Evolutionary conservation across 805 yeast genomes (phyloP).

Genomic region (Zygosaccharomyces bailii): DNA sequence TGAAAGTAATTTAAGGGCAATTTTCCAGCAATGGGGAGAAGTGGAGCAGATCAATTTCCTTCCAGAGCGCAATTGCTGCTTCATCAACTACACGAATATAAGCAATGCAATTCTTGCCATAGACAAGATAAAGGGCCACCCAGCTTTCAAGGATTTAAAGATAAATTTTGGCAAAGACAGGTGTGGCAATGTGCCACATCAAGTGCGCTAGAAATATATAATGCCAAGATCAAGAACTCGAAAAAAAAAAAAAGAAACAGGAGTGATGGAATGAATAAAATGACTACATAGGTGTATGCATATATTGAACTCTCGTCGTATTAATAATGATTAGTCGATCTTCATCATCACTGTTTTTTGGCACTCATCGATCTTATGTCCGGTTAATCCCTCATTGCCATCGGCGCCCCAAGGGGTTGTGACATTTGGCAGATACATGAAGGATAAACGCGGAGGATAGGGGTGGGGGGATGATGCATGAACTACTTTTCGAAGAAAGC

Average conservation of each 20-base stretch:
- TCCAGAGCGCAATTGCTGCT: constrained; percentile 81
- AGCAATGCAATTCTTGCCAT: constrained; percentile 89
- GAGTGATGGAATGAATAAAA: background rate
- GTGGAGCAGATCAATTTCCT: constrained; percentile 91
- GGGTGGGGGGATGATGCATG: background rate
- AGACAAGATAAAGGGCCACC: constrained; percentile 79
- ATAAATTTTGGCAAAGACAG: constrained; percentile 92
- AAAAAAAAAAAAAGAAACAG: background rate
- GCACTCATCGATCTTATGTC: background rate
- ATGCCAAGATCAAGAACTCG: background rate
- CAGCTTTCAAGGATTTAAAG: constrained; percentile 65
- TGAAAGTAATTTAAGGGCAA: constrained; percentile 60
- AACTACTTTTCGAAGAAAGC: no score
- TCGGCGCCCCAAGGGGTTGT: background rate
- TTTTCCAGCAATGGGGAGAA: constrained; percentile 83
- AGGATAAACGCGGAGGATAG: background rate
- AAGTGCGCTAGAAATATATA: constrained; percentile 32
- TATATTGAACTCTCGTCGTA: background rate
- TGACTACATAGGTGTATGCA: background rate
- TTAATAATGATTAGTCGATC: background rate
- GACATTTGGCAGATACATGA: background rate
- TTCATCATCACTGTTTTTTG: background rate
- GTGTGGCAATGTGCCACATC: constrained; percentile 92
- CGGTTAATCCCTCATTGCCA: background rate
- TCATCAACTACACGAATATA: constrained; percentile 86